phyloP scores from a whole-genome alignment of 192 early-diverging fungal species.

The Backusella westeae region DNA sequence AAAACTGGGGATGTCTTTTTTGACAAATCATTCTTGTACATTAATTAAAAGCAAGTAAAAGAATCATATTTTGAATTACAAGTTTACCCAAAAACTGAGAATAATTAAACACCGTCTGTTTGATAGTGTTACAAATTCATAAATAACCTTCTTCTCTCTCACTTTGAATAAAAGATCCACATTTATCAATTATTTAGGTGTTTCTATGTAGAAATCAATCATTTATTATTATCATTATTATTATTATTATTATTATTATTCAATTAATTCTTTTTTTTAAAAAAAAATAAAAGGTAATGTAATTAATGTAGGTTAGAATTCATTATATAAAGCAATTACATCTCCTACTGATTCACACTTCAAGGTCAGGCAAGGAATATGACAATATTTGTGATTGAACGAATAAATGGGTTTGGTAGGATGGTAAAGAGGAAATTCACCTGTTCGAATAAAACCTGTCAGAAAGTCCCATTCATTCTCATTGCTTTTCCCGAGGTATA shows the following conservation, averaged over 20 bases:
- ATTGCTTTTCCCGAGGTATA: not conserved
- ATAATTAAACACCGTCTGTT: not conserved
- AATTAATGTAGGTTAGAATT: not conserved
- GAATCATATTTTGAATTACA: not conserved
- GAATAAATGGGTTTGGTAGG: not conserved
- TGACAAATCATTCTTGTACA: not conserved
- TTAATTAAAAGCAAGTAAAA: not conserved
- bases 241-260: too few species aligned
- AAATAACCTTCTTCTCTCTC: not conserved
- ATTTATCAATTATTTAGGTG: not conserved
- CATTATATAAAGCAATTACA: not conserved
- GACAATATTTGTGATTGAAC: not conserved
- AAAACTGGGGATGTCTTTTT: not conserved
- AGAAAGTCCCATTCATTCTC: not conserved
- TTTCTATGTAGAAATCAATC: not conserved
- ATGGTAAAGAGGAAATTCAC: not conserved
- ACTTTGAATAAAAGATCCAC: not conserved
- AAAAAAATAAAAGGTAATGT: too few species aligned
- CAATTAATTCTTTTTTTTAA: too few species aligned
- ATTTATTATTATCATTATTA: not conserved
- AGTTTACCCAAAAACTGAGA: not conserved
- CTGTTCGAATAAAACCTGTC: not conserved
- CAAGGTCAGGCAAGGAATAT: not conserved
- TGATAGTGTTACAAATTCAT: not conserved
- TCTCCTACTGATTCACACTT: not conserved